These are phyloP conservation scores for Brassica nigra DNA, from an alignment of 345 rosid species.

Conservation along the genomic window DNA sequence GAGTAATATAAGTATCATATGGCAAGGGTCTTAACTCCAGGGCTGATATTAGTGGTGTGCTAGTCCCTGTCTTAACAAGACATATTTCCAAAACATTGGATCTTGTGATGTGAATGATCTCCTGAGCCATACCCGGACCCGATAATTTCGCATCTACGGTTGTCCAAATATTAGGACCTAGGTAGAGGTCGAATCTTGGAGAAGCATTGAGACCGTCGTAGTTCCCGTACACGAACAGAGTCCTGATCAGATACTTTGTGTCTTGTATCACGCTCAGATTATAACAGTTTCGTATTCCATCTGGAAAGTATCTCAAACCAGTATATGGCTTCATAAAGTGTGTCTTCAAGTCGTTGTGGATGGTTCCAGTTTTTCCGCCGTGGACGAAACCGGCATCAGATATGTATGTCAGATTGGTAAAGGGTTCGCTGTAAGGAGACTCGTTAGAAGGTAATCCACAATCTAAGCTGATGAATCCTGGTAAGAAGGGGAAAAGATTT, in stretches of 20 bases:
- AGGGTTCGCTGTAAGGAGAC: constrained; percentile 15
- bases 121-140: constrained; percentile 4
- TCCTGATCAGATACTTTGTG: constrained; percentile 38
- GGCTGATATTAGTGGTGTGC: neutral
- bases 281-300: constrained; percentile 48
- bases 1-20: neutral
- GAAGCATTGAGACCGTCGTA: constrained; percentile 35
- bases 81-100: constrained; percentile 41
- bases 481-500: neutral
- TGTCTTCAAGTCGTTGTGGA: neutral
- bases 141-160: constrained; percentile 12
- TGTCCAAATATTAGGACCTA: constrained; percentile 46
- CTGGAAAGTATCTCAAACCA: constrained; percentile 34
- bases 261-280: constrained; percentile 25
- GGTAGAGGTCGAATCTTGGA: constrained; percentile 42
- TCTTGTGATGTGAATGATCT: constrained; percentile 43
- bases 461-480: constrained; percentile 46
- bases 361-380: neutral
- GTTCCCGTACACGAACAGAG: constrained; percentile 32
- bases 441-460: constrained; percentile 39
- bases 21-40: constrained; percentile 7
- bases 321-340: neutral
- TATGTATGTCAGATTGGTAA: neutral
- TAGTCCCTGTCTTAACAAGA: constrained; percentile 41
- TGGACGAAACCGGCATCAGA: neutral